These are phyloP conservation scores for Raffaelea arxii DNA, from an alignment of 2,329 filamentous ascomycete species.

Conservation along the genomic window DNA sequence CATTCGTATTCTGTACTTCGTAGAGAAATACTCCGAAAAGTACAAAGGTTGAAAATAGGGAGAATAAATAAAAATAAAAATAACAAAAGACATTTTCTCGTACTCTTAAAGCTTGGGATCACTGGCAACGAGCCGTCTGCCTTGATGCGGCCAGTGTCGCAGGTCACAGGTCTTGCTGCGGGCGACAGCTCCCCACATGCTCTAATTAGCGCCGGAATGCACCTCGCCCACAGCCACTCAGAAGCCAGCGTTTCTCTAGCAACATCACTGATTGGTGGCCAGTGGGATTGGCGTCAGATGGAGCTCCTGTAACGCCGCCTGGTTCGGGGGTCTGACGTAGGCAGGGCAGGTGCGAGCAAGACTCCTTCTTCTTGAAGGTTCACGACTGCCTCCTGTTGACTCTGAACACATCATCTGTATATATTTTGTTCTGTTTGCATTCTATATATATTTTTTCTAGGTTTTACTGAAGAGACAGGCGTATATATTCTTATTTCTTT, in stretches of 20 bases:
- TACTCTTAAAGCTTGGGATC: too few species aligned
- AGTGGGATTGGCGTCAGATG: background rate
- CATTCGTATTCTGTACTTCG: background rate
- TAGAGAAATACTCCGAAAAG: background rate
- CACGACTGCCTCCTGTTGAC: too few species aligned
- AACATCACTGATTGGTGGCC: background rate
- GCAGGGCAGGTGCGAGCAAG: too few species aligned
- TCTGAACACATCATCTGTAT: too few species aligned
- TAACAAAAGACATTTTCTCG: background rate
- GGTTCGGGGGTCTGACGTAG: background rate
- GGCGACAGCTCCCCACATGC: slow-evolving; percentile 1
- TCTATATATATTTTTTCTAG: too few species aligned
- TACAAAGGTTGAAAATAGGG: background rate
- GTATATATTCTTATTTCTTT: background rate
- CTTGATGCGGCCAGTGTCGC: background rate
- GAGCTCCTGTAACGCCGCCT: background rate
- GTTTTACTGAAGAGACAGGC: background rate
- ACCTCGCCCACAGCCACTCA: slow-evolving; percentile 1
- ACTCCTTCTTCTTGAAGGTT: too few species aligned
- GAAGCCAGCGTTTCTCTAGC: slow-evolving; percentile 1
- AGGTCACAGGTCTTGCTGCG: background rate
- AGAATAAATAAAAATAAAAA: background rate
- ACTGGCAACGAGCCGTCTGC: background rate
- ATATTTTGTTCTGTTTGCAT: too few species aligned
- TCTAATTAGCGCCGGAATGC: slow-evolving; percentile 1